Evolutionary conservation across 306 rosid species (phyloP), one percentile per base, ranked within the genome.

Genomic region (Pyrus pyrifolia): DNA sequence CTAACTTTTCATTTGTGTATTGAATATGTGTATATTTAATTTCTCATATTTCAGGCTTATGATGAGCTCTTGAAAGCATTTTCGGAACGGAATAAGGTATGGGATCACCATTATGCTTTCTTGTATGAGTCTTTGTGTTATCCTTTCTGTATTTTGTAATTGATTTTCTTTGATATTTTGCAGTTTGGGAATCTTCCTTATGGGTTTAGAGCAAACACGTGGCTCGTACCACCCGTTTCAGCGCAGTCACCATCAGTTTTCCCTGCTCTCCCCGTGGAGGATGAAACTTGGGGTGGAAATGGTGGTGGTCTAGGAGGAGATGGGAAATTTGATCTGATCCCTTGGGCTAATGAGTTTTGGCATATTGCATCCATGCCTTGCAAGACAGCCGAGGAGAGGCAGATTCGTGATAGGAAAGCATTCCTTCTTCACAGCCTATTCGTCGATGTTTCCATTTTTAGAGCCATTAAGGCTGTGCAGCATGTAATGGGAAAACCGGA

Each of bases 141-240:
- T 79, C 19, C 4, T 10, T 51, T 45, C 49, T 29, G 4, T 76
- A 49, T 72, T 29, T 25, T 76, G n/a, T 42, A 35, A 74, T 49
- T 4, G 67, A 58, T 27, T 71, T 73, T 75, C 55, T 70, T 74
- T 79, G 67, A 52, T 21, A 22, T 33, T 74, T 55, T 83, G 67
- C 88, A 95, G 99, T 95, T 95, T 83, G 99, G 98, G 71, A 95
- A 95, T 86, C 97, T 95, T 62, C 97, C 99, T 44, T 95, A 83
- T 61, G 99, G 99, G 75, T 90, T 95, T 76, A 81, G 98, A 91
- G 92, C 96, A 70, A 95, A 95, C 86, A 92, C 99, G 2, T 95
- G 99, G 99, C 97, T 95, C 71, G 98, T 89, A 75, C 96, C 97
- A 59, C 97, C 97, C n/a, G 55, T 88, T 71, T 87, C 91, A 65